A percentile compares a stretch with the other conserved stretches of the same genome.
Evolutionary conservation across 176 grass and related monocot species (phyloP).

Genomic region (Stipa capillata): DNA sequence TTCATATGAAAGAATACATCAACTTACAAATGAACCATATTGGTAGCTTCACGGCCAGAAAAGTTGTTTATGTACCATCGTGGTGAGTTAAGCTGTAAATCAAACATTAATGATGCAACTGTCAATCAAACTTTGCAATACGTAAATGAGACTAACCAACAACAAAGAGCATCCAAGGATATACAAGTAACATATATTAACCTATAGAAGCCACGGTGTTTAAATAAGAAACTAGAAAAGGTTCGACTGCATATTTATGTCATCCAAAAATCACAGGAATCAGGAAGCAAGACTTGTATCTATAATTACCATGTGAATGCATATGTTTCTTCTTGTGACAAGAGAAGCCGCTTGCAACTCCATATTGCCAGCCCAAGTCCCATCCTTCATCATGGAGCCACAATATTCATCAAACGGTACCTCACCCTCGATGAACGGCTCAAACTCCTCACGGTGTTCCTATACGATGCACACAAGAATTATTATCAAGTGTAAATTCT

Average conservation of each 20-base stretch:
- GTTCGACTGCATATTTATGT: background rate
- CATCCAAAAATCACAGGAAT: background rate
- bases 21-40: conserved; percentile 98
- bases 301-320: conserved; percentile 71
- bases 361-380: conserved; percentile 92
- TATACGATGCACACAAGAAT: conserved; percentile 16
- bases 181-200: background rate
- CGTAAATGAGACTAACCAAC: background rate
- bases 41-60: conserved; percentile 43
- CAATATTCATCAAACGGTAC: conserved; percentile 83
- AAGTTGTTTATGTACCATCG: conserved; percentile 97
- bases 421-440: conserved; percentile 94
- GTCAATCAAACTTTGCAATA: background rate
- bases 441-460: conserved; percentile 70
- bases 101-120: background rate
- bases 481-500: background rate
- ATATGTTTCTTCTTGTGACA: conserved; percentile 76
- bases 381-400: conserved; percentile 77
- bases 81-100: conserved; percentile 67
- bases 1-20: background rate
- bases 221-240: background rate
- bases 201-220: background rate
- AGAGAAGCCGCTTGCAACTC: conserved; percentile 92
- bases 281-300: background rate
- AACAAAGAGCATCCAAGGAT: background rate